Percentiles rank a stretch among this genome's conserved stretches.
Conservation (phyloP, 31 red algal species). For the Odonthalia washingtoniensis region DNA sequence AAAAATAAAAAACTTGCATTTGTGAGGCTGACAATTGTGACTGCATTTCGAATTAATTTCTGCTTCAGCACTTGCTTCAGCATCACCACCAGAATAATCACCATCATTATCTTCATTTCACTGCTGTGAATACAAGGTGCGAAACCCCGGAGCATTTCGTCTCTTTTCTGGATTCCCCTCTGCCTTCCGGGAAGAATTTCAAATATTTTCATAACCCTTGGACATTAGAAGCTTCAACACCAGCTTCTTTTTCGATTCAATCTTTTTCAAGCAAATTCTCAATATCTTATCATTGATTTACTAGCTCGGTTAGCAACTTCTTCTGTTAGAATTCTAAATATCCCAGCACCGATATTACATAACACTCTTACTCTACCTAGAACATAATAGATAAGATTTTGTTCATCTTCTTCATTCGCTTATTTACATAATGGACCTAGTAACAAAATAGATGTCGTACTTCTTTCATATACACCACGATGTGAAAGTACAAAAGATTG, state of each 20-base stretch:
- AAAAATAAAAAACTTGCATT: too few species aligned
- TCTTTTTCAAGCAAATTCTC: not conserved
- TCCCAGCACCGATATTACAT: too few species aligned
- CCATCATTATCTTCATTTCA: too few species aligned
- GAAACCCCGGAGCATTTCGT: not conserved
- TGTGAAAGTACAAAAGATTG: not conserved
- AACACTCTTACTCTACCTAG: too few species aligned
- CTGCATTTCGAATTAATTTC: too few species aligned
- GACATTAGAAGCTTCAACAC: not conserved
- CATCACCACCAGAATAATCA: too few species aligned
- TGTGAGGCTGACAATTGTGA: too few species aligned
- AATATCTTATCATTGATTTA: not conserved
- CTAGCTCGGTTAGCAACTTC: not conserved
- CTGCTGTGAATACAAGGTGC: slow-evolving; percentile 4
- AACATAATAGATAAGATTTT: not conserved
- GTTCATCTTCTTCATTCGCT: not conserved
- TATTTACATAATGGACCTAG: not conserved
- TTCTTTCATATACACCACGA: too few species aligned
- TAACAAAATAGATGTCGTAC: not conserved
- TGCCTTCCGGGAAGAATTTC: not conserved
- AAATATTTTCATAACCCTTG: not conserved
- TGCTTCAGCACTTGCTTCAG: too few species aligned
- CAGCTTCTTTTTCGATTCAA: not conserved
- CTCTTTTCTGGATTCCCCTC: not conserved
- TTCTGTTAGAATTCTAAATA: not conserved